phyloP scores from a whole-genome alignment of 768 basidiomycete species.

The Pleurotus platypus region DNA sequence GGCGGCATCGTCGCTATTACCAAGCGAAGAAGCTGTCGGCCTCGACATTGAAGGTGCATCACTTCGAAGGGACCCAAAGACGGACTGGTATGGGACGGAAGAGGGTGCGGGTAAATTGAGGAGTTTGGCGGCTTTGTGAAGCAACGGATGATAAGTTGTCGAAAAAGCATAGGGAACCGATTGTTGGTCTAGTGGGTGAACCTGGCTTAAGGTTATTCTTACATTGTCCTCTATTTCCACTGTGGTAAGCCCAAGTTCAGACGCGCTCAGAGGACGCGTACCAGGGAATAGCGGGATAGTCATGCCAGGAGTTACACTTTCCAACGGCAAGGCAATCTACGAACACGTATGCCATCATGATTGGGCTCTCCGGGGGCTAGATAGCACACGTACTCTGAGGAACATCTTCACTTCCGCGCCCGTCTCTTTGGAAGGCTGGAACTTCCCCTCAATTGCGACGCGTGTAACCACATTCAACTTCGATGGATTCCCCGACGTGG shows the following conservation, averaged over 20 bases:
- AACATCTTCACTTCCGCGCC: conserved; percentile 71
- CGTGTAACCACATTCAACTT: conserved; percentile 71
- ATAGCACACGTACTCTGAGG: conserved; percentile 53
- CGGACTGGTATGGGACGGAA: conserved; percentile 54
- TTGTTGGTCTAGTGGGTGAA: conserved; percentile 71
- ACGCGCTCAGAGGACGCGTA: conserved; percentile 24
- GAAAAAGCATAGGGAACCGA: conserved; percentile 78
- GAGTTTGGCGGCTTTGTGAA: conserved; percentile 66
- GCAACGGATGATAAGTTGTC: conserved; percentile 53
- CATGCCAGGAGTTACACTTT: conserved; percentile 60
- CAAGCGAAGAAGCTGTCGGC: conserved; percentile 21
- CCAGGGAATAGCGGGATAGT: conserved; percentile 74
- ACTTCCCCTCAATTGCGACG: conserved; percentile 71
- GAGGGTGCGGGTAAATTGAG: conserved; percentile 63
- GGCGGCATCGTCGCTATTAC: conserved; percentile 24
- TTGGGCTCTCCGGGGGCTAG: not conserved
- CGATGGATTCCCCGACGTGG: conserved; percentile 38
- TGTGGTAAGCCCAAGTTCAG: not conserved
- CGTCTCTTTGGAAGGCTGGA: conserved; percentile 49
- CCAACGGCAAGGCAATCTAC: conserved; percentile 67
- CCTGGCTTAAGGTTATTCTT: conserved; percentile 67
- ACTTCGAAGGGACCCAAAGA: conserved; percentile 42
- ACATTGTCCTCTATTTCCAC: conserved; percentile 66
- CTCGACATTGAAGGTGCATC: conserved; percentile 25
- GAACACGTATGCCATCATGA: not conserved